phyloP scores from a whole-genome alignment of 2,329 filamentous ascomycete genomes.

The Truncatella angustata region DNA sequence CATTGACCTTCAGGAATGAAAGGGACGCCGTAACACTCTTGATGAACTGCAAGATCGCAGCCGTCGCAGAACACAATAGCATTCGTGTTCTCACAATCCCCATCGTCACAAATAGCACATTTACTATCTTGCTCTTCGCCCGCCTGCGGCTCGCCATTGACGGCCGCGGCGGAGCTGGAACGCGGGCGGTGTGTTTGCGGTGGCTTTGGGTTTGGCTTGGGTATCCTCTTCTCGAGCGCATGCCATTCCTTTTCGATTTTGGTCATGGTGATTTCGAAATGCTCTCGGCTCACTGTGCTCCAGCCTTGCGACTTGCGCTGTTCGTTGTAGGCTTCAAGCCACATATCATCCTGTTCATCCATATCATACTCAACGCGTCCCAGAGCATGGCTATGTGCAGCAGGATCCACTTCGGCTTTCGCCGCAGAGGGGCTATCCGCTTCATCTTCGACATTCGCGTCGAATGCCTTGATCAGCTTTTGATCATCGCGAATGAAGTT shows the following conservation, averaged over 20 bases:
- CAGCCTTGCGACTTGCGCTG: slow-evolving; percentile 72
- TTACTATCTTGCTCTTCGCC: slow-evolving; percentile 97
- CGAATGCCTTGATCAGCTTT: slow-evolving; percentile 64
- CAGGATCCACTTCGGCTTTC: slow-evolving; percentile 59
- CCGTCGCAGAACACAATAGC: slow-evolving; percentile 99
- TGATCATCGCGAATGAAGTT: slow-evolving; percentile 77
- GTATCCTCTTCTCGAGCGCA: slow-evolving; percentile 90
- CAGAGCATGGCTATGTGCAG: slow-evolving; percentile 49
- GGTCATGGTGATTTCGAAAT: slow-evolving; percentile 97
- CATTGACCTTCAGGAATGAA: slow-evolving; percentile 99
- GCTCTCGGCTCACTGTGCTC: slow-evolving; percentile 83
- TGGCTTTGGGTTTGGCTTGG: slow-evolving; percentile 94
- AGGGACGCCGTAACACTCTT: slow-evolving; percentile 97
- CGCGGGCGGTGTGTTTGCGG: slow-evolving; percentile 90
- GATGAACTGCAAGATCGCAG: slow-evolving; percentile 94
- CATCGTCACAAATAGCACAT: slow-evolving; percentile 96
- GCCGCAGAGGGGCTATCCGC: slow-evolving; percentile 41
- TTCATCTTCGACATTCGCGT: slow-evolving; percentile 60
- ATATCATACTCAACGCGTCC: slow-evolving; percentile 97
- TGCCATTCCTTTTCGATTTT: slow-evolving; percentile 99
- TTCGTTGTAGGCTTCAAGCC: slow-evolving; percentile 81
- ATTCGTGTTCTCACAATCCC: slow-evolving; percentile 99
- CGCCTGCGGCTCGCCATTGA: slow-evolving; percentile 85
- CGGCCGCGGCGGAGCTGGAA: slow-evolving; percentile 90
- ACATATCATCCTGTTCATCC: slow-evolving; percentile 98